Base-by-base conservation (phyloP, 2,329 filamentous ascomycete species). In the Hirsutella thompsonii region DNA sequence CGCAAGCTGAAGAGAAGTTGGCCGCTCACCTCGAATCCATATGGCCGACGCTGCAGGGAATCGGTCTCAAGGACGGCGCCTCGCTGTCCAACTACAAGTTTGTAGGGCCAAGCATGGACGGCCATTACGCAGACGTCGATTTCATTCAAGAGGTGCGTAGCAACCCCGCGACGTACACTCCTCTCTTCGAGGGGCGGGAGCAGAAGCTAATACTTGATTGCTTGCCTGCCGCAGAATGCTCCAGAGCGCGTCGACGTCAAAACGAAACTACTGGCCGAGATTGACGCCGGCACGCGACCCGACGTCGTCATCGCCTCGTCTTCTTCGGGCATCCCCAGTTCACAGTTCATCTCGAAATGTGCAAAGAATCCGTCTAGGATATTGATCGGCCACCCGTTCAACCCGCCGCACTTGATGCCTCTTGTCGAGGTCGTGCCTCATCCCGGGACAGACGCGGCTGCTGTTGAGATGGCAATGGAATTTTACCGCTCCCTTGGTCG, bases 361-460 rank as follows among this genome's bases (percentile, higher is more conserved):
- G n/a, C 19, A 4, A 33, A 37, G 18, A 36, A 53, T 26, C 57
- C 61, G 0, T 50, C 48, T 18, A 55, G 62, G n/a, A 54, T 63
- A 28, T 47, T 66, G 1, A 58, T 69, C 20, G 65, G 64, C 4
- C 67, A 69, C 46, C 66, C 67, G 0, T 69, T 68, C 54, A 69
- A 70, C 45, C 67, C 67, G 8, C 66, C 66, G 5, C 66, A 69
- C 45, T 52, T 70, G 16, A 64, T 69, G 18, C 66, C 65, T 1
- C 54, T 69, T 13, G 63, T 69, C 18, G 66, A 70, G 48, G 60
- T 69, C 0, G 65, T 68, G 2, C 60, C 59, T 8, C 57, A 61
- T 2, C 37, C 45, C 2, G 46, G 49, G 33, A 66, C 63, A 0
- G 42, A 50, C 5, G 14, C 19, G 19, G 37, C 26, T 4, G 29